phyloP scores from a whole-genome alignment of 1,284 basidiomycete species.

The Ustilago shanxiensis region DNA sequence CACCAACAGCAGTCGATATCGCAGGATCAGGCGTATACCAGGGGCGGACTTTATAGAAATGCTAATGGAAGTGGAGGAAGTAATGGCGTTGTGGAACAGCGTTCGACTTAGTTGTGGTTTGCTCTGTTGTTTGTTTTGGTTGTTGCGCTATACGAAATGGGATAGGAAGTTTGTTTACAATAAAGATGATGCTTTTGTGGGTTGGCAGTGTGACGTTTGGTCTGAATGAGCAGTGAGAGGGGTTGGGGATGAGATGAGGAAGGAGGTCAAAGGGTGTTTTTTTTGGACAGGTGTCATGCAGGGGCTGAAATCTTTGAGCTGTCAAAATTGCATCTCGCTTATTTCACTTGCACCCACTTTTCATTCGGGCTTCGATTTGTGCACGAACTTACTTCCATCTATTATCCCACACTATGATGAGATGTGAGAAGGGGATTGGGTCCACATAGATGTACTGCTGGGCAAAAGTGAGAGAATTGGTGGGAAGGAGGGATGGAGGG shows the following conservation, averaged over 20 bases:
- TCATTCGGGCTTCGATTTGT: neutral
- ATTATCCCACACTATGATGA: neutral
- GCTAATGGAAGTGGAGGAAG: constrained; percentile 14
- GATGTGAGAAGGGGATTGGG: no score
- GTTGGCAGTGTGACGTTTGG: neutral
- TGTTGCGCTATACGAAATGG: no score
- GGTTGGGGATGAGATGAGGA: no score
- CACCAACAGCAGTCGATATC: constrained; percentile 12
- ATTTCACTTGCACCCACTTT: neutral
- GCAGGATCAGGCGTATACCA: constrained; percentile 25
- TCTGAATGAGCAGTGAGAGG: no score
- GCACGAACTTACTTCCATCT: neutral
- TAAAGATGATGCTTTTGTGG: no score
- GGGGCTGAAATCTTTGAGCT: neutral
- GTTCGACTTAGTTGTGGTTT: neutral
- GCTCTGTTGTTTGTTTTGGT: no score
- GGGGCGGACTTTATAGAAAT: constrained; percentile 26
- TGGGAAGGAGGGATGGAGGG: neutral
- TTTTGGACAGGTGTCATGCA: neutral
- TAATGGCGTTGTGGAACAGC: constrained; percentile 29
- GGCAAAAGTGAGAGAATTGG: neutral
- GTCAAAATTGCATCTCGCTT: neutral
- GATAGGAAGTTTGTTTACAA: no score
- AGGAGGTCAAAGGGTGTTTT: neutral
- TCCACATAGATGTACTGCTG: no score